Base-by-base conservation (phyloP, 768 basidiomycete species). In the Tulasnella sp. region DNA sequence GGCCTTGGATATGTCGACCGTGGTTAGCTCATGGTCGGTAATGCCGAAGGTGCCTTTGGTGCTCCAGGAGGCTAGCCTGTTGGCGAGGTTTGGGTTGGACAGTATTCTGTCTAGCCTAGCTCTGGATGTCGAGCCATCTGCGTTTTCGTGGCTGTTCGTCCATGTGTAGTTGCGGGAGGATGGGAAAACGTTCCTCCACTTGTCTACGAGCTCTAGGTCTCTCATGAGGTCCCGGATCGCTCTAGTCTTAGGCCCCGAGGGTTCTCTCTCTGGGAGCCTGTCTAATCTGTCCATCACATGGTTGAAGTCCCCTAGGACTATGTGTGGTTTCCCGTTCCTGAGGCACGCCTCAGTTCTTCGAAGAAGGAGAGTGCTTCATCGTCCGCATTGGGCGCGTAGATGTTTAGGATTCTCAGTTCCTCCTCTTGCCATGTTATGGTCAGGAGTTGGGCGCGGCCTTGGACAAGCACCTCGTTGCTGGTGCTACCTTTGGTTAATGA, bases 221-320 rank as follows among this genome's bases (percentile, higher is more conserved):
- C 35, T 35, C 35, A 35, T 35, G 2, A 35, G 35, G 35, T 35
- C 35, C 35, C 2, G 35, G 35, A 35, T 35, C 5, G 35, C 35
- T 35, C 5, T 35, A 2, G 35, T 35, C 35, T 35, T 35, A 35
- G 35, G 35, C 5, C 35, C 35, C 2, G 35, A 71, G 23, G 20
- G 35, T 39, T 71, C 10, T 37, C 10, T 71, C 23, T 35, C 7
- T 5, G 55, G 55, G 4, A 57, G 44, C 29, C 73, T 20, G 44
- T 74, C 73, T 3, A 51, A 1, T 3, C 0, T 42, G 44, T 46
- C 1, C 11, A 9, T 1, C 1, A 70, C 69, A 23, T 76, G 48
- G 42, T 76, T 76, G 10, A 70, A 76, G 75, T 77, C 75, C 2
- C 75, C 75, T 35, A 77, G 18, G 0, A 77, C 10, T 5, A 77